These are phyloP conservation scores for Colletotrichum tamarilloi DNA, from an alignment of 2,329 filamentous ascomycete species.

Conservation along the genomic window DNA sequence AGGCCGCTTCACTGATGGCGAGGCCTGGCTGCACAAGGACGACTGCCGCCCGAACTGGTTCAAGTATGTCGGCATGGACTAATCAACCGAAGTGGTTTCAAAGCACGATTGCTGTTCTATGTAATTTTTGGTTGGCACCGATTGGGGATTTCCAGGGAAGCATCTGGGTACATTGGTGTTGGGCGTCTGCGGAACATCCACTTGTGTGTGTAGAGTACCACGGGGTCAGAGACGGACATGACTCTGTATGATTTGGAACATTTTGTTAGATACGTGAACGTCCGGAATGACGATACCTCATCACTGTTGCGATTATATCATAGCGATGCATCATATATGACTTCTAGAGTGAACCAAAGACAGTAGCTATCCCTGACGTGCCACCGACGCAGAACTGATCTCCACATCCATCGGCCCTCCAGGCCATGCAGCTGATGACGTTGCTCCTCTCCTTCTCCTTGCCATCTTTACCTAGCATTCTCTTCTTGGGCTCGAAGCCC, in stretches of 20 bases:
- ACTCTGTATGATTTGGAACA: constrained; percentile 34
- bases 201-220: constrained; percentile 31
- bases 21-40: constrained; percentile 85
- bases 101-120: constrained; percentile 19
- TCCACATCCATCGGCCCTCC: constrained; percentile 71
- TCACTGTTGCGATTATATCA: neutral
- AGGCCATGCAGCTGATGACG: constrained; percentile 71
- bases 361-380: constrained; percentile 73
- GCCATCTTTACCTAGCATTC: constrained; percentile 67
- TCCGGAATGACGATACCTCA: neutral
- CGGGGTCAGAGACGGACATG: constrained; percentile 32
- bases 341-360: constrained; percentile 59
- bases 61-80: constrained; percentile 89
- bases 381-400: constrained; percentile 74
- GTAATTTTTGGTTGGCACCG: constrained; percentile 32
- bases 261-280: constrained; percentile 12
- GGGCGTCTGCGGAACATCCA: constrained; percentile 34
- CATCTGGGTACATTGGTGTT: constrained; percentile 35
- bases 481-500: constrained; percentile 61
- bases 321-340: neutral
- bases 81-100: constrained; percentile 39
- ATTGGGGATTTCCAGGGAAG: constrained; percentile 26
- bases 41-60: constrained; percentile 98
- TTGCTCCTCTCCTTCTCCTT: constrained; percentile 70
- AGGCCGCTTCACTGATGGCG: constrained; percentile 90